Evolutionary conservation across 139 green algal genomes (phyloP), one percentile per base, ranked within the genome.

Genomic region (Chlorella sp.): DNA sequence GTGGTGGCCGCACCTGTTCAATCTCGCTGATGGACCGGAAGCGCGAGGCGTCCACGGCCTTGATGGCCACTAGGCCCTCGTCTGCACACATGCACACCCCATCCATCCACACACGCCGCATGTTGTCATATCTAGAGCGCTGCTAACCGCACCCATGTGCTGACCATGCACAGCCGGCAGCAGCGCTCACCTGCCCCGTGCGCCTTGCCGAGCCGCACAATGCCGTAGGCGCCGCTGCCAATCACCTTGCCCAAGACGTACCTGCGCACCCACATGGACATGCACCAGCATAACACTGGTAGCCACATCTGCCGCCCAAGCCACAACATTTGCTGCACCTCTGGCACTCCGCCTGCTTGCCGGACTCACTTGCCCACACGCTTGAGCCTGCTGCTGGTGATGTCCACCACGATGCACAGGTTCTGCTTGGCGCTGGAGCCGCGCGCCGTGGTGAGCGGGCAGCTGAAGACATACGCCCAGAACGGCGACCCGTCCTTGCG

Each of bases 31-130:
- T 91, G 87, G 61, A 86, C 55, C 77, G 62, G 75, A 95, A 92
- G 42, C 73, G 79, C 23, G 73, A 83, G 5, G 82, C 83, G 72
- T 93, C 86, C 27, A 95, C 75, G 3, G 71, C 64, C 74, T 95
- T 93, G 30, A 95, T 68, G 0, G 90, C 90, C 29, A 95, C 89
- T 29, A 85, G n/a, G n/a, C n/a, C 62, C 69, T 93, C 88, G 6
- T 84, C 85, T 88, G 78, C 33, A 72, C n/a, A n/a, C n/a, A n/a
- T n/a, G n/a, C n/a, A n/a, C n/a, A n/a, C n/a, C n/a, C n/a, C n/a
- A n/a, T n/a, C n/a, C n/a, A n/a, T n/a, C n/a, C n/a, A n/a, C n/a
- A n/a, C n/a, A n/a, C n/a, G n/a, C n/a, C n/a, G n/a, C n/a, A n/a
- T n/a, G n/a, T n/a, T n/a, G n/a, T n/a, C n/a, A n/a, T n/a, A n/a